phyloP scores from a whole-genome alignment of 352 stramenopile species.

The Phytophthora palmivora region DNA sequence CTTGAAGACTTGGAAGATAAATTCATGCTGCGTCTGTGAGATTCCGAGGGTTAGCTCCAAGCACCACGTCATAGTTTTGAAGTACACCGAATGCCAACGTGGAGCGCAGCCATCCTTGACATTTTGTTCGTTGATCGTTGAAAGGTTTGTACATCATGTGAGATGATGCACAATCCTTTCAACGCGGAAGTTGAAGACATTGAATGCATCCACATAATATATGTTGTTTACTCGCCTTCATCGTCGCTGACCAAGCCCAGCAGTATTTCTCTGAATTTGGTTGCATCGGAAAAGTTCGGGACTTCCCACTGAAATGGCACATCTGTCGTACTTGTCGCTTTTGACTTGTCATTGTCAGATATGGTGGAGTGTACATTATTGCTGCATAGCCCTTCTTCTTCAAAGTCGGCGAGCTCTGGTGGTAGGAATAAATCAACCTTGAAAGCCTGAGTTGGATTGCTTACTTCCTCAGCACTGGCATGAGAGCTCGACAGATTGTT shows the following conservation, averaged over 20 bases:
- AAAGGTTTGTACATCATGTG: too few relatives aligned
- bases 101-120: too few relatives aligned
- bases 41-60: too few relatives aligned
- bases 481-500: background rate
- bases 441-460: constrained; percentile 1
- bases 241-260: constrained; percentile 40
- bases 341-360: background rate
- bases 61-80: too few relatives aligned
- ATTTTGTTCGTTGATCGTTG: too few relatives aligned
- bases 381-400: constrained; percentile 57
- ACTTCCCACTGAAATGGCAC: constrained; percentile 40
- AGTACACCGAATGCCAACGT: too few relatives aligned
- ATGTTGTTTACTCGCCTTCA: constrained; percentile 39
- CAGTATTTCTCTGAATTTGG: constrained; percentile 27
- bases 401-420: constrained; percentile 65
- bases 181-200: too few relatives aligned
- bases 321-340: background rate
- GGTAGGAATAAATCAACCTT: constrained; percentile 29
- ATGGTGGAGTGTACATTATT: constrained; percentile 5
- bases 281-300: constrained; percentile 19
- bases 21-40: too few relatives aligned
- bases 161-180: too few relatives aligned
- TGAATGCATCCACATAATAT: too few relatives aligned
- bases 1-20: too few relatives aligned
- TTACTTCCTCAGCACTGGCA: background rate